phyloP scores from a whole-genome alignment of 139 green algal species.

The Nannochloris sp. region DNA sequence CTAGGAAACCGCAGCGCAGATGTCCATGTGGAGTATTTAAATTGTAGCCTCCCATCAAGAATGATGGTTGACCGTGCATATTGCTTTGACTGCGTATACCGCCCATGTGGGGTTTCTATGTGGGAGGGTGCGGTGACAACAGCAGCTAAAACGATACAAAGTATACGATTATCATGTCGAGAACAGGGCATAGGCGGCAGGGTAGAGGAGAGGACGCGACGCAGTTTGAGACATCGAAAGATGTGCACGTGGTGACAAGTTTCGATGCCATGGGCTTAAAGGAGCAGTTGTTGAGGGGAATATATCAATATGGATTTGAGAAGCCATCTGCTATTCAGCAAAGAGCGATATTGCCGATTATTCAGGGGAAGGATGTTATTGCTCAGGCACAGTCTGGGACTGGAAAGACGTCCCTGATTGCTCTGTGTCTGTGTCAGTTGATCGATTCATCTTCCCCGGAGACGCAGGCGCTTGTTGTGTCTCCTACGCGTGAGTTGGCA shows the following conservation, averaged over 20 bases:
- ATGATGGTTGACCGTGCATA: no score
- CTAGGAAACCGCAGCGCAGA: no score
- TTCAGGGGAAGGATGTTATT: conserved; percentile 87
- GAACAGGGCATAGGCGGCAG: no score
- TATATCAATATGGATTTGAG: conserved; percentile 96
- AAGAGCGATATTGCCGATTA: conserved; percentile 87
- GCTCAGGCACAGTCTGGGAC: conserved; percentile 97
- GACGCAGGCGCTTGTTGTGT: conserved; percentile 80
- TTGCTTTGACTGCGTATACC: no score
- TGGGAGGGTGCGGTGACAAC: no score
- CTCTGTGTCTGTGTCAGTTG: conserved; percentile 78
- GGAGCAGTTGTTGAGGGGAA: conserved; percentile 85
- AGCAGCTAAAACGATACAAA: no score
- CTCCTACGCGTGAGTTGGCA: conserved; percentile 93
- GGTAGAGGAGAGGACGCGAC: conserved; percentile 15
- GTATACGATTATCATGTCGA: no score
- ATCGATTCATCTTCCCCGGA: conserved; percentile 58
- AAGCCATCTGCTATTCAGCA: conserved; percentile 98
- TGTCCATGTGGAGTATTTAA: no score
- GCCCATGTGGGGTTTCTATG: no score
- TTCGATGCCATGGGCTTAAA: conserved; percentile 91
- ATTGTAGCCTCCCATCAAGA: no score
- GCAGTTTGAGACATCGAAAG: conserved; percentile 72
- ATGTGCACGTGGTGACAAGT: conserved; percentile 62
- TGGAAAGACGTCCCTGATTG: conserved; percentile 95